A percentile compares a stretch with the other conserved stretches of the same genome.
Conservation (phyloP, 352 stramenopile species). For the Globisporangium abappressorium region DNA sequence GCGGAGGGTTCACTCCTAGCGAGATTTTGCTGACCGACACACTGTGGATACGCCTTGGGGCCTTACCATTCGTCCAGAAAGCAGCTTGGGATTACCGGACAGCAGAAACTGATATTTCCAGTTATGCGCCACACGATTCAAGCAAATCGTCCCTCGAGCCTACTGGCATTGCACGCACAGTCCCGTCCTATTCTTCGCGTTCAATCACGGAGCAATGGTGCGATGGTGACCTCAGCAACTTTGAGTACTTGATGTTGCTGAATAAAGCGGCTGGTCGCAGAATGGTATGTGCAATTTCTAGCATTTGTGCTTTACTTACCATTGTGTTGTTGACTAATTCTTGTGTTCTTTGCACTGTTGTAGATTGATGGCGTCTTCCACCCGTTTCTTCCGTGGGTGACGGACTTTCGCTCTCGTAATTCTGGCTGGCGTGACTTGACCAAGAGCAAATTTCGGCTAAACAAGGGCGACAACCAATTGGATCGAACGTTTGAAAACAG, state of each 20-base stretch:
- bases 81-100: background rate
- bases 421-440: slow-evolving; percentile 86
- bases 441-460: slow-evolving; percentile 94
- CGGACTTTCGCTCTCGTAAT: slow-evolving; percentile 73
- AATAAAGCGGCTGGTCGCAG: slow-evolving; percentile 89
- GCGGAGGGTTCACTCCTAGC: slow-evolving; percentile 36
- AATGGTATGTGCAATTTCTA: slow-evolving; percentile 34
- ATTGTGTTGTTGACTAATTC: background rate
- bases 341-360: background rate
- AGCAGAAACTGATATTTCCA: background rate
- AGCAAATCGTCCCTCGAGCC: background rate
- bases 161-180: slow-evolving; percentile 9
- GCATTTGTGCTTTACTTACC: background rate
- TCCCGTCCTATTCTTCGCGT: slow-evolving; percentile 20
- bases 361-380: slow-evolving; percentile 83
- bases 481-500: slow-evolving; percentile 89
- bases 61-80: slow-evolving; percentile 27
- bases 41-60: slow-evolving; percentile 46
- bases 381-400: slow-evolving; percentile 95
- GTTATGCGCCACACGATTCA: background rate
- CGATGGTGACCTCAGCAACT: slow-evolving; percentile 86
- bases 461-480: slow-evolving; percentile 92
- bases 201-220: slow-evolving; percentile 89
- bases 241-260: slow-evolving; percentile 92
- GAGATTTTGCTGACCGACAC: slow-evolving; percentile 48